Evolutionary conservation across 176 grass and related monocot genomes (phyloP).

Genomic region (Musa itinerans): DNA sequence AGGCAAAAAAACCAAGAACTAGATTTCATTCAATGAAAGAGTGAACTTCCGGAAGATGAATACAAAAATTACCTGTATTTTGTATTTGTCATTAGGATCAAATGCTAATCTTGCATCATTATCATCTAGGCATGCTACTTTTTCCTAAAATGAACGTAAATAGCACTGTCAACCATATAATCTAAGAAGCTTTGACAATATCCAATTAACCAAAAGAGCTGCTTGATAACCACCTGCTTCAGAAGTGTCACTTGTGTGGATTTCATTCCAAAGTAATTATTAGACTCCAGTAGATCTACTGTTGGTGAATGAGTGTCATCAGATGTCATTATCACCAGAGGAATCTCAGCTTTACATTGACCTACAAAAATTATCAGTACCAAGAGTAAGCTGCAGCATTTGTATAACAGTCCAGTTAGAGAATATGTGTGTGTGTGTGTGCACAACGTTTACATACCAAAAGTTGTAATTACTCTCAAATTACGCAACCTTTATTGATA

Average conservation of each 20-base stretch:
- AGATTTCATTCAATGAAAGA: background rate
- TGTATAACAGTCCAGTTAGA: too few species aligned
- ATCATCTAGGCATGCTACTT: conserved; percentile 83
- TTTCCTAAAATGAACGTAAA: conserved; percentile 51
- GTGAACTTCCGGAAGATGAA: background rate
- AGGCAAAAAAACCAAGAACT: conserved; percentile 1
- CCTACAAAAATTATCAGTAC: conserved; percentile 31
- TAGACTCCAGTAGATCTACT: conserved; percentile 69
- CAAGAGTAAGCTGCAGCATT: background rate
- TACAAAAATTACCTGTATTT: conserved; percentile 67
- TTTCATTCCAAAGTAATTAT: conserved; percentile 90
- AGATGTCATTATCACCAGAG: conserved; percentile 94
- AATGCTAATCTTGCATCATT: conserved; percentile 87
- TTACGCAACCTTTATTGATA: background rate
- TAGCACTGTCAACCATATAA: conserved; percentile 4
- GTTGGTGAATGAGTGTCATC: conserved; percentile 84
- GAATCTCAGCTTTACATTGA: conserved; percentile 45
- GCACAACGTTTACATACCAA: background rate
- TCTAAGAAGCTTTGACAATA: background rate
- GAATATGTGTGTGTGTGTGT: too few species aligned
- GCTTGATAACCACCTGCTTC: conserved; percentile 51
- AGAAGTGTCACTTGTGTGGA: conserved; percentile 82
- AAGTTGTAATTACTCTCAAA: background rate
- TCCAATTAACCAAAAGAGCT: conserved; percentile 10
- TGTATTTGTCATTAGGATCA: conserved; percentile 88